Evolutionary conservation across 805 yeast species (phyloP).

Genomic region (Candida peoriensis): DNA sequence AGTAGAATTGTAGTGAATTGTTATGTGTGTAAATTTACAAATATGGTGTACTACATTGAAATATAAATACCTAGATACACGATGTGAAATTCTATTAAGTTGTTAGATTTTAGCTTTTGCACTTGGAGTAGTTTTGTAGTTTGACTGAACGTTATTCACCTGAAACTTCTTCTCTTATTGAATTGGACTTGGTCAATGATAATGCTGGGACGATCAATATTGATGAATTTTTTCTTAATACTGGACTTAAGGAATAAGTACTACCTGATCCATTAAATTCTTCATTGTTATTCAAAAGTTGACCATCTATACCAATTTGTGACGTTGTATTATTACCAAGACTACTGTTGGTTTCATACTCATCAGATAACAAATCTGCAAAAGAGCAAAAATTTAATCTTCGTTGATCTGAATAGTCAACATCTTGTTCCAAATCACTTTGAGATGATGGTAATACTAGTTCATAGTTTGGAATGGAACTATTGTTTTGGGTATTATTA

Average conservation of each 20-base stretch:
- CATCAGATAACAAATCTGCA: conserved; percentile 22
- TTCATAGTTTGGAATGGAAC: not conserved
- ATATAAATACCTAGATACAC: no score
- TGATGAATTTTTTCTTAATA: conserved; percentile 9
- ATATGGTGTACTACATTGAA: no score
- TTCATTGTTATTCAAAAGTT: not conserved
- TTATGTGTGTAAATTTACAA: no score
- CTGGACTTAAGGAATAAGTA: conserved; percentile 6
- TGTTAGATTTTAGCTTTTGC: no score
- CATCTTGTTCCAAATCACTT: conserved; percentile 5
- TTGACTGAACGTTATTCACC: no score
- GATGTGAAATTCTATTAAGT: no score
- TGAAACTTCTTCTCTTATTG: conserved; percentile 3
- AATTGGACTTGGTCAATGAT: not conserved
- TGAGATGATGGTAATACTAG: not conserved
- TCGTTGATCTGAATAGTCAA: conserved; percentile 21
- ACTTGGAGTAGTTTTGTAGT: no score
- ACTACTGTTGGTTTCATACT: no score
- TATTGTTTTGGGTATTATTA: not conserved
- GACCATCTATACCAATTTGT: not conserved
- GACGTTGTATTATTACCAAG: not conserved
- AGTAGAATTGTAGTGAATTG: no score
- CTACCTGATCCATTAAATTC: not conserved
- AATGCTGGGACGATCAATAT: conserved; percentile 8
- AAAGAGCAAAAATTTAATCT: conserved; percentile 23